Evolutionary conservation across 371 early-diverging fungal genomes (phyloP).

Genomic region (Mucor circinelloides): DNA sequence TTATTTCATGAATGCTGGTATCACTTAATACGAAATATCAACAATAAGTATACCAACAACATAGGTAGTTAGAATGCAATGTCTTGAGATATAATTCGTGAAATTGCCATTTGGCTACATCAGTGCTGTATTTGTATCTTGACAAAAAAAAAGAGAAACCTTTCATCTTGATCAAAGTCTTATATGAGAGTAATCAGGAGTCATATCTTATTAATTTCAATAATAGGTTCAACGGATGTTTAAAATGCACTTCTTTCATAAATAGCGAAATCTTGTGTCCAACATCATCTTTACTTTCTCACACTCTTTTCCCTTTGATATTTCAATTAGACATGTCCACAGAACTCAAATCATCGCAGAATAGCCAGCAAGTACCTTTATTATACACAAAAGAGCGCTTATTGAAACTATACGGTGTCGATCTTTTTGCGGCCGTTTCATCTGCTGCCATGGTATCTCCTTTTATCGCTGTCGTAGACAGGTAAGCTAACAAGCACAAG

Average conservation of each 20-base stretch:
- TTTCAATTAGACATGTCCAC: constrained; percentile 7
- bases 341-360: neutral
- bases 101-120: too few relatives aligned
- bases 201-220: neutral
- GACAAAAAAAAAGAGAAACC: neutral
- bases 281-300: neutral
- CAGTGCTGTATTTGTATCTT: too few relatives aligned
- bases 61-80: too few relatives aligned
- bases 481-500: constrained; percentile 25
- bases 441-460: constrained; percentile 58
- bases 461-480: constrained; percentile 68
- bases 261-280: neutral
- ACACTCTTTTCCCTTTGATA: neutral
- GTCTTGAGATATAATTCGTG: too few relatives aligned
- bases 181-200: neutral
- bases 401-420: constrained; percentile 42
- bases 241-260: neutral
- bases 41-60: too few relatives aligned
- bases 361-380: neutral
- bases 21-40: too few relatives aligned
- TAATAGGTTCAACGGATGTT: neutral
- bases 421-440: constrained; percentile 44
- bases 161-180: neutral
- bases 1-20: too few relatives aligned
- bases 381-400: constrained; percentile 18